phyloP scores from a whole-genome alignment of 148 eudicot species.

The Rhododendron kiyosumense region DNA sequence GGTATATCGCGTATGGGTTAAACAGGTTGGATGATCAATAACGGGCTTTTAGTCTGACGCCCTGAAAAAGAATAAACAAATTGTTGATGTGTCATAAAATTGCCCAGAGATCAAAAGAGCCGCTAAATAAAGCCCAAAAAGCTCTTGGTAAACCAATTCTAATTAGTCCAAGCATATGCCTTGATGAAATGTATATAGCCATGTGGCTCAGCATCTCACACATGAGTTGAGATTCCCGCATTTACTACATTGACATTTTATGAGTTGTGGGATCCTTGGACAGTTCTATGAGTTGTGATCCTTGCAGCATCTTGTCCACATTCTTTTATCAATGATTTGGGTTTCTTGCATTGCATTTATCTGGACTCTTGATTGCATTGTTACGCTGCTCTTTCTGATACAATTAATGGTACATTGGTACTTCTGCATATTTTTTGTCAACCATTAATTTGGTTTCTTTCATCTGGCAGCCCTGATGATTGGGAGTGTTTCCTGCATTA shows the following conservation, averaged over 20 bases:
- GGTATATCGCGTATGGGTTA: neutral
- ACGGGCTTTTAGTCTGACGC: neutral
- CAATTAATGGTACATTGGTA: neutral
- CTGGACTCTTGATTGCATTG: neutral
- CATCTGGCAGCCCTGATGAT: slow-evolving; percentile 77
- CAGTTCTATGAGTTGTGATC: neutral
- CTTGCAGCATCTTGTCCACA: neutral
- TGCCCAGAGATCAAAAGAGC: neutral
- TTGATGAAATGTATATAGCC: neutral
- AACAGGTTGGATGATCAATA: neutral
- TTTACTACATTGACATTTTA: neutral
- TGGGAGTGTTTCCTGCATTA: slow-evolving; percentile 87
- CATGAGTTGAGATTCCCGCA: neutral
- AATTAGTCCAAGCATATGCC: neutral
- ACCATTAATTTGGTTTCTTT: slow-evolving; percentile 17
- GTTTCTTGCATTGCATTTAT: neutral
- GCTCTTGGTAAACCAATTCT: neutral
- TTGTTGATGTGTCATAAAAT: neutral
- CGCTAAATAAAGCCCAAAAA: neutral
- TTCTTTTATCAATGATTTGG: neutral
- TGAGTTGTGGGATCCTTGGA: neutral
- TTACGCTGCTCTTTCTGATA: neutral
- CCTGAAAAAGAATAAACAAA: neutral
- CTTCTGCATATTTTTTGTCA: neutral
- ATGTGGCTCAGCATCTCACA: neutral